A percentile compares a stretch with the other conserved stretches of the same genome.
These are phyloP conservation scores for Eleusine coracana DNA, from an alignment of 176 grass and related monocot species.

Conservation along the genomic window DNA sequence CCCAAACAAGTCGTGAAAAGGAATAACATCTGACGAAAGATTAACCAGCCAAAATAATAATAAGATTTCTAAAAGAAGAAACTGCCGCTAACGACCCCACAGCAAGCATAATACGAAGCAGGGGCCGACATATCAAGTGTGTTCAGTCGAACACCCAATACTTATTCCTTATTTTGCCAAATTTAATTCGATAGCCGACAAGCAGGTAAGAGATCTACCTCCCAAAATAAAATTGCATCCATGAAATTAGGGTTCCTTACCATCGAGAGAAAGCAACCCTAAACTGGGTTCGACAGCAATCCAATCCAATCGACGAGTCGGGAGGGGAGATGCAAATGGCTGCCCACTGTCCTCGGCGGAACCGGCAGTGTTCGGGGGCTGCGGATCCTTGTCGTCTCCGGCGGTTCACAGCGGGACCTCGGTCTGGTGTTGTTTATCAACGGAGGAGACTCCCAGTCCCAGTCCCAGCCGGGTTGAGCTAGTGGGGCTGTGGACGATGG, in stretches of 20 bases:
- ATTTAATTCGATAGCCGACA: not conserved
- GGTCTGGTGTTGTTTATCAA: not conserved
- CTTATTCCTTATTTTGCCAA: not conserved
- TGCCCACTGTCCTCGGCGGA: not conserved
- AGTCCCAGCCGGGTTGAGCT: too few relatives aligned
- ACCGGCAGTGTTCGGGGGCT: not conserved
- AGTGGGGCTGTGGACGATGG: too few relatives aligned
- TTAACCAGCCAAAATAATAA: not conserved
- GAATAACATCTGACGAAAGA: not conserved
- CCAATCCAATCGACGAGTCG: not conserved
- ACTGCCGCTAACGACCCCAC: not conserved
- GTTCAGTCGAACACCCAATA: not conserved
- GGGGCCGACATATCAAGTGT: not conserved
- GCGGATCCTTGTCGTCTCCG: not conserved
- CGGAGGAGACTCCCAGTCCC: not conserved
- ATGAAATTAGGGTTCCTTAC: conserved; percentile 8
- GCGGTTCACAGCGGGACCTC: not conserved
- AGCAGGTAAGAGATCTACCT: not conserved
- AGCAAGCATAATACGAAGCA: not conserved
- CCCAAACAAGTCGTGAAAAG: not conserved
- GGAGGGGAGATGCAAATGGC: not conserved
- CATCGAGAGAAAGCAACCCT: not conserved
- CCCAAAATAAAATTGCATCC: not conserved
- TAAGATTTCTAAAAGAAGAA: too few relatives aligned
- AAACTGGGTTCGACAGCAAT: not conserved